These are phyloP conservation scores for Microsporum canis DNA, from an alignment of 2,329 filamentous ascomycete species.

Conservation along the genomic window DNA sequence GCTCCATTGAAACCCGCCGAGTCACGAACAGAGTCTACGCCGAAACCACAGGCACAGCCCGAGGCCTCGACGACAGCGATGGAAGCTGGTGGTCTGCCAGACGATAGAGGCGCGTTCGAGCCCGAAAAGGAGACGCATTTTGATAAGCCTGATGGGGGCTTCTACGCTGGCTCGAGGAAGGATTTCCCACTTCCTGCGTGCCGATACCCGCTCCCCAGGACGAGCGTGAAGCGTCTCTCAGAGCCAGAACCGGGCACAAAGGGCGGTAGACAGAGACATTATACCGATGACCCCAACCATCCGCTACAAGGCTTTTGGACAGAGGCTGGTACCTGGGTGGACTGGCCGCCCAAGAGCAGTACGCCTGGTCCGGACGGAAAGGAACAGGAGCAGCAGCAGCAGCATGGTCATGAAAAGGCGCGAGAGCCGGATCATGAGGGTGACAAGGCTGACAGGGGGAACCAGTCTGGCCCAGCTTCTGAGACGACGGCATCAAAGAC, in stretches of 20 bases:
- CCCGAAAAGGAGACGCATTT: conserved; percentile 9
- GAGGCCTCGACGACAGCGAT: background rate
- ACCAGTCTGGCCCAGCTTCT: background rate
- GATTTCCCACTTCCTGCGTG: conserved; percentile 10
- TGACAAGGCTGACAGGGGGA: background rate
- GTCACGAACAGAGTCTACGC: background rate
- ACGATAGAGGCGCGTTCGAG: conserved; percentile 5
- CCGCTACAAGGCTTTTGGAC: conserved; percentile 7
- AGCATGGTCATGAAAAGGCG: background rate
- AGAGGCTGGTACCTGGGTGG: conserved; percentile 4
- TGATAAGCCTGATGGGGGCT: conserved; percentile 7
- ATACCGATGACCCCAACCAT: conserved; percentile 9
- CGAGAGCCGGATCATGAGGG: background rate
- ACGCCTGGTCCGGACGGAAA: conserved; percentile 10
- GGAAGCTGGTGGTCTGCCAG: background rate
- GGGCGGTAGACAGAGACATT: conserved; percentile 13
- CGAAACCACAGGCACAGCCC: background rate
- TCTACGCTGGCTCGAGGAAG: conserved; percentile 11
- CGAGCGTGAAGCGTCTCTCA: conserved; percentile 8
- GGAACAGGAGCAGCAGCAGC: background rate
- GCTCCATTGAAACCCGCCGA: background rate
- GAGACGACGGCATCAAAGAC: background rate
- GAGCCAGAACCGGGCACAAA: conserved; percentile 10
- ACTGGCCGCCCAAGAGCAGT: conserved; percentile 24
- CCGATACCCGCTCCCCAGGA: conserved; percentile 11